These are phyloP conservation scores for Globisporangium irregulare DNA, from an alignment of 352 stramenopile genomes.

Conservation along the genomic window DNA sequence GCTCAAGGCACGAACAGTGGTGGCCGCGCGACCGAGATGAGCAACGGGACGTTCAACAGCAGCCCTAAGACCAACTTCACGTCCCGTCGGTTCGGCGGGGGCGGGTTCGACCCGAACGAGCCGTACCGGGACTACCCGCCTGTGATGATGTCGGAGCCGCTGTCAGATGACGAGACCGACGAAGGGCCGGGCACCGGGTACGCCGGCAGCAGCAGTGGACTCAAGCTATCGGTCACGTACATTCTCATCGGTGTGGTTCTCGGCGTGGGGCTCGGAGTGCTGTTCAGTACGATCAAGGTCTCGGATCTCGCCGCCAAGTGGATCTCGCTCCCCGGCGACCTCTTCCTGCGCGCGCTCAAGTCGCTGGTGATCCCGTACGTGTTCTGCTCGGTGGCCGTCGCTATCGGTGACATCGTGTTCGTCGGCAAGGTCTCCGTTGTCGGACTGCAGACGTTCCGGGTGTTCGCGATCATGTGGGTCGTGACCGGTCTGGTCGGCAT, in stretches of 20 bases:
- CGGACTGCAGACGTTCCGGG: slow-evolving; percentile 55
- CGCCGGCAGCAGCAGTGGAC: slow-evolving; percentile 33
- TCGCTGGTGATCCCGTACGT: slow-evolving; percentile 78
- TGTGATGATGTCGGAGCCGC: slow-evolving; percentile 13
- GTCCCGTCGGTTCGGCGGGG: slow-evolving; percentile 16
- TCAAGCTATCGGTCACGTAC: slow-evolving; percentile 49
- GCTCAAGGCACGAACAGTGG: not conserved
- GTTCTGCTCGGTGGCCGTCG: slow-evolving; percentile 76
- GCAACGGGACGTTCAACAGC: slow-evolving; percentile 17
- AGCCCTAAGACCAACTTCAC: slow-evolving; percentile 50
- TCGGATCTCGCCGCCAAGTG: slow-evolving; percentile 41
- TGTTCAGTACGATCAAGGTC: slow-evolving; percentile 41
- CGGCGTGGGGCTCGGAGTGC: slow-evolving; percentile 48
- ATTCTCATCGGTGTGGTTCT: slow-evolving; percentile 50
- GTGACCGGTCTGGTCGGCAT: slow-evolving; percentile 48
- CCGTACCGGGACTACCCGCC: slow-evolving; percentile 14
- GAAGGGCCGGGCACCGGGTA: slow-evolving; percentile 8
- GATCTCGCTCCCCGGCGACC: slow-evolving; percentile 67
- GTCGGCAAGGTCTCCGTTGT: slow-evolving; percentile 73
- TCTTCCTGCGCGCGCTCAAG: slow-evolving; percentile 77
- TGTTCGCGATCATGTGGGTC: slow-evolving; percentile 61
- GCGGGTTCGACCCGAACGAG: slow-evolving; percentile 7
- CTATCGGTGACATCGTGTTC: slow-evolving; percentile 73
- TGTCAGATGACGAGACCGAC: slow-evolving; percentile 14
- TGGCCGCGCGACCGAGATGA: slow-evolving; percentile 7